A percentile compares a stretch with the other conserved stretches of the same genome.
Evolutionary conservation across 176 grass and related monocot genomes (phyloP).

Genomic region (Zoysia japonica): DNA sequence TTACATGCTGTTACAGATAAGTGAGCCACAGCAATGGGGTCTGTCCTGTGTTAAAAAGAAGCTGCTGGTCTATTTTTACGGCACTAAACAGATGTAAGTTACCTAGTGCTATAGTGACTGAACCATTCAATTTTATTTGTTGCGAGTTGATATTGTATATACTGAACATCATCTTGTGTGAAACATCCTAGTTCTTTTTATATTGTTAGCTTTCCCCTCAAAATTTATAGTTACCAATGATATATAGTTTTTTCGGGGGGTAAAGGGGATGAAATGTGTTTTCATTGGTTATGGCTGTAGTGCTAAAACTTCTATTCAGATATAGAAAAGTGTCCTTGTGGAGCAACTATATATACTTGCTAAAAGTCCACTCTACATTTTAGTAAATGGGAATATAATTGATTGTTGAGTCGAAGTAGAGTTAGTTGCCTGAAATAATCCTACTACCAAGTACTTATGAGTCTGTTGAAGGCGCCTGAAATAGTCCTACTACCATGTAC

Average conservation of each 20-base stretch:
- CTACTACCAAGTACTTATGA: no score
- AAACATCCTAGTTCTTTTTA: neutral
- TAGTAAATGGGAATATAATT: neutral
- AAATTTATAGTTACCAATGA: no score
- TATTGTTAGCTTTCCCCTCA: constrained; percentile 2
- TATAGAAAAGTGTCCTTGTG: no score
- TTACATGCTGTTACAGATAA: constrained; percentile 66
- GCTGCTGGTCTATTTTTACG: constrained; percentile 92
- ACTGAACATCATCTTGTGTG: neutral
- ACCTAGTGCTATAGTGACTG: constrained; percentile 31
- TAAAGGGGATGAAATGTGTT: no score
- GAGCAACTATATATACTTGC: neutral
- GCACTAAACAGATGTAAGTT: constrained; percentile 95
- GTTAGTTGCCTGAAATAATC: neutral
- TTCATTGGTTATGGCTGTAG: no score
- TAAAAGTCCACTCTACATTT: neutral
- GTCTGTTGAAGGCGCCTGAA: neutral
- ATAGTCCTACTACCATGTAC: neutral
- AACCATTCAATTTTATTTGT: constrained; percentile 15
- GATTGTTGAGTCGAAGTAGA: neutral
- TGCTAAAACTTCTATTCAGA: no score
- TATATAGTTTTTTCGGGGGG: no score
- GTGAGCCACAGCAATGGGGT: constrained; percentile 91
- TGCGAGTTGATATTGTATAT: constrained; percentile 27
- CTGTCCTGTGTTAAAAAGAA: constrained; percentile 78